These are phyloP conservation scores for Plasmodium berghei DNA, from an alignment of 169 alveolate species.

Conservation along the genomic window DNA sequence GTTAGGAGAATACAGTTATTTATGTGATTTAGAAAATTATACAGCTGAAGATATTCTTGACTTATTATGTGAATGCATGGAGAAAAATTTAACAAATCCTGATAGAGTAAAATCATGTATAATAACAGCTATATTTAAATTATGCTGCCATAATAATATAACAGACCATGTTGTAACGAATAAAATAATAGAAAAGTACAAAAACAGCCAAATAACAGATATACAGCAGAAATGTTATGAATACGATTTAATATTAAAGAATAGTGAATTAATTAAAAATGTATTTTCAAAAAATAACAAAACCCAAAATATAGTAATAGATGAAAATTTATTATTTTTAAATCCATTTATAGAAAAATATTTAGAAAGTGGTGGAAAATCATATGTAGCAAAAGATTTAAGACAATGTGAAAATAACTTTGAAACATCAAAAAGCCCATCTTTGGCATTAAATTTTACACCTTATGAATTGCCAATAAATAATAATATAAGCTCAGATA, in stretches of 20 bases:
- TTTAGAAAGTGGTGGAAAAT: constrained; percentile 68
- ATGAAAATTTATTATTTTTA: constrained; percentile 50
- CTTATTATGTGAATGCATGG: constrained; percentile 74
- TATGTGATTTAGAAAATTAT: constrained; percentile 70
- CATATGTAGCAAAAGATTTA: constrained; percentile 53
- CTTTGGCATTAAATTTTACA: constrained; percentile 50
- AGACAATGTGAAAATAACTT: constrained; percentile 28
- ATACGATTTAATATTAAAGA: constrained; percentile 54
- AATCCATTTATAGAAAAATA: constrained; percentile 63
- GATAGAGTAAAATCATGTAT: constrained; percentile 73
- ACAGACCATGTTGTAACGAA: constrained; percentile 67
- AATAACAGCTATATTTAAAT: constrained; percentile 71
- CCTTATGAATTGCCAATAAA: constrained; percentile 73
- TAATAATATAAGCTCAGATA: constrained; percentile 34
- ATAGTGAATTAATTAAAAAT: constrained; percentile 55
- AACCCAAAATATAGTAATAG: constrained; percentile 35
- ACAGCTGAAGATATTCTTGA: constrained; percentile 68
- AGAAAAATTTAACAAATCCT: constrained; percentile 51
- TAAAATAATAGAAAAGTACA: constrained; percentile 67
- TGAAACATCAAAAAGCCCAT: constrained; percentile 20
- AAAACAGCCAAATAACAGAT: constrained; percentile 50
- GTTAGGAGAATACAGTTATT: constrained; percentile 69
- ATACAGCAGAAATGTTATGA: constrained; percentile 75
- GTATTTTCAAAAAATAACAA: constrained; percentile 23
- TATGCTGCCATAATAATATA: constrained; percentile 55